Conservation (phyloP, 306 rosid genomes). For the Potentilla sterilis region DNA sequence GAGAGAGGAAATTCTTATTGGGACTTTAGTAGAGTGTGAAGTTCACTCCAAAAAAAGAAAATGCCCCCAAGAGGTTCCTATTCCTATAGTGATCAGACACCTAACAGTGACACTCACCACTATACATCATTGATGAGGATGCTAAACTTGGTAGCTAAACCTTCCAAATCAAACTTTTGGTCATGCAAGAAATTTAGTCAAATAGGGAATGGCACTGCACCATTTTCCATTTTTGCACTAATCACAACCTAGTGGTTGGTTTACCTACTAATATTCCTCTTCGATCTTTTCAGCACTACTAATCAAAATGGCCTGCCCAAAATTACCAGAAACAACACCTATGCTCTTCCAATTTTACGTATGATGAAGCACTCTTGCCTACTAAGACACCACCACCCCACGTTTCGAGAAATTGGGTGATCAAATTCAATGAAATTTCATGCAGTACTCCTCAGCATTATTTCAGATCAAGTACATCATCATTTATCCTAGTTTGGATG, state of each 20-base stretch:
- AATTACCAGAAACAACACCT: not conserved
- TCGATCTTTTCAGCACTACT: slow-evolving; percentile 4
- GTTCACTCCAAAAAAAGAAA: not conserved
- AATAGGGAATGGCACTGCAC: not conserved
- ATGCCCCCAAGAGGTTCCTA: not conserved
- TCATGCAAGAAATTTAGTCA: not conserved
- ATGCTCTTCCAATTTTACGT: not conserved
- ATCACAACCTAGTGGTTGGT: not conserved
- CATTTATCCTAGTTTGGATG: not conserved
- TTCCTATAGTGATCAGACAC: not conserved
- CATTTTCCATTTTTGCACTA: not conserved
- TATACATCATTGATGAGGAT: not conserved
- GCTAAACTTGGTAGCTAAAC: slow-evolving; percentile 3
- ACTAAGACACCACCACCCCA: not conserved
- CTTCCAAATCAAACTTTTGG: not conserved
- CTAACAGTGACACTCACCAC: not conserved
- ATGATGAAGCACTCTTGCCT: not conserved
- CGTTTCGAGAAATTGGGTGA: slow-evolving; percentile 14
- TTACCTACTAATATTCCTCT: slow-evolving; percentile 3
- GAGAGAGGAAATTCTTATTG: not conserved
- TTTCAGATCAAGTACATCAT: not conserved
- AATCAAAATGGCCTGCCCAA: slow-evolving; percentile 3
- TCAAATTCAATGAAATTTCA: not conserved
- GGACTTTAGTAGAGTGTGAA: not conserved
- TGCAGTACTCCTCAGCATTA: not conserved